These are phyloP conservation scores for Lasiodiplodia sp. DNA, from an alignment of 2,329 filamentous ascomycete genomes.

Conservation along the genomic window DNA sequence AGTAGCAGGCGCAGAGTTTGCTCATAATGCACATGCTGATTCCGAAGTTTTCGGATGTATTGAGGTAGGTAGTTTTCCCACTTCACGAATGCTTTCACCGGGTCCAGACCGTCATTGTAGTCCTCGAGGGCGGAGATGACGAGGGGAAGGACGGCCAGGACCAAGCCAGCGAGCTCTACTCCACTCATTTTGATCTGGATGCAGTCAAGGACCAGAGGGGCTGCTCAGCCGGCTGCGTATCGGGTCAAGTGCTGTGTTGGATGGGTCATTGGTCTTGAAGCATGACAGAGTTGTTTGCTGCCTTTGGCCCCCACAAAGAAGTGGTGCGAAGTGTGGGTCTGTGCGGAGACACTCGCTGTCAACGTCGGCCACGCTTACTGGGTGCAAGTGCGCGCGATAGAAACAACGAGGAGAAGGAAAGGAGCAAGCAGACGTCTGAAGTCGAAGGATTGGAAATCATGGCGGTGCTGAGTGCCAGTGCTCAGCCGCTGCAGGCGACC, in stretches of 20 bases:
- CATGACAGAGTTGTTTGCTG: background rate
- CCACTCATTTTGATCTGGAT: slow-evolving; percentile 31
- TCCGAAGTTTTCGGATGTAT: slow-evolving; percentile 46
- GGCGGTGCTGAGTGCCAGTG: background rate
- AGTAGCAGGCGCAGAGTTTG: slow-evolving; percentile 46
- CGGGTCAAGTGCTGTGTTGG: background rate
- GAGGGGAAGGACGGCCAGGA: slow-evolving; percentile 49
- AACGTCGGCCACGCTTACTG: background rate
- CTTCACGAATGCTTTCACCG: slow-evolving; percentile 46
- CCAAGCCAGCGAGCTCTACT: slow-evolving; percentile 37
- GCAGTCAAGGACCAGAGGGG: background rate
- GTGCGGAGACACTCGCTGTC: background rate
- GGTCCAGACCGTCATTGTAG: slow-evolving; percentile 50
- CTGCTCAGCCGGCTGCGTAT: background rate
- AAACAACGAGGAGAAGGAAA: background rate
- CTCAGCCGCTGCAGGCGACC: background rate
- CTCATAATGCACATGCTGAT: slow-evolving; percentile 47
- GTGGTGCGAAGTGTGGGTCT: background rate
- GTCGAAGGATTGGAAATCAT: slow-evolving; percentile 2
- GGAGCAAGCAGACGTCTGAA: background rate
- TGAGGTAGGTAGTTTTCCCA: slow-evolving; percentile 46
- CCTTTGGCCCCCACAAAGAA: slow-evolving; percentile 8
- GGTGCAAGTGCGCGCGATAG: background rate
- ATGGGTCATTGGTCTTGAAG: background rate
- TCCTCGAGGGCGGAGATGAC: slow-evolving; percentile 44